Base-by-base conservation (phyloP, 192 early-diverging fungal genomes). In the Dimargaris cristalligena region DNA sequence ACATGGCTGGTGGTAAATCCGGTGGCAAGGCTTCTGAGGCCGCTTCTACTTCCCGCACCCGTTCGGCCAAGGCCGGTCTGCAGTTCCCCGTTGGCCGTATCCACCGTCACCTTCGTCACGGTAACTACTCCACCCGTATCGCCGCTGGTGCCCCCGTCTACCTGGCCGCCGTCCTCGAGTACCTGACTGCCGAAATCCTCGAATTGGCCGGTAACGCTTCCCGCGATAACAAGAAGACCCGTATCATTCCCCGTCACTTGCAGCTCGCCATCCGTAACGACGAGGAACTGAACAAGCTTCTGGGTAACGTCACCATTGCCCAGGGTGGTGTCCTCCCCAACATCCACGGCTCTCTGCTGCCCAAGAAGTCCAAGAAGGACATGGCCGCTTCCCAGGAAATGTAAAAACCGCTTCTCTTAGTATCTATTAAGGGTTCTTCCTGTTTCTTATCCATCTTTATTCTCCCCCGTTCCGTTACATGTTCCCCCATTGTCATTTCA, bases 1-100 rank as follows among this genome's bases (percentile, higher is more conserved):
- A 34, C 66, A 81, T 79, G 77, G 77, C 77, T 74, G 81, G 77
- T 64, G 81, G 81, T 62, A 83, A 83, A 74, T 80, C 79, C 61
- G 82, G 82, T 72, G 82, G 82, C 65, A 84, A 84, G 72, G 77
- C 82, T 74, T 75, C 76, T 67, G 67, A 70, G 47, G 65, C 73
- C 57, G 69, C 74, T 22, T 51, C 60, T 18, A 58, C 58, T 28
- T 16, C 23, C 34, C 49, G 60, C 66, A 82, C 86, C 56, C 84
- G 90, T 64, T 92, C 90, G 33, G 72, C 83, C 68, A 84, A 85
- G 71, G 92, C 90, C 65, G 92, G 90, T 74, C 86, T 92, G 67
- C 89, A 91, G 74, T 95, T 95, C 85, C 92, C 90, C 64, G 90
- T 92, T 66, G 90, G 90, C 68, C 90, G 92, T 89, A 86, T 94